A percentile compares a stretch with the other conserved stretches of the same genome.
phyloP scores from a whole-genome alignment of 208 protist species.

The Crithidia sp. region DNA sequence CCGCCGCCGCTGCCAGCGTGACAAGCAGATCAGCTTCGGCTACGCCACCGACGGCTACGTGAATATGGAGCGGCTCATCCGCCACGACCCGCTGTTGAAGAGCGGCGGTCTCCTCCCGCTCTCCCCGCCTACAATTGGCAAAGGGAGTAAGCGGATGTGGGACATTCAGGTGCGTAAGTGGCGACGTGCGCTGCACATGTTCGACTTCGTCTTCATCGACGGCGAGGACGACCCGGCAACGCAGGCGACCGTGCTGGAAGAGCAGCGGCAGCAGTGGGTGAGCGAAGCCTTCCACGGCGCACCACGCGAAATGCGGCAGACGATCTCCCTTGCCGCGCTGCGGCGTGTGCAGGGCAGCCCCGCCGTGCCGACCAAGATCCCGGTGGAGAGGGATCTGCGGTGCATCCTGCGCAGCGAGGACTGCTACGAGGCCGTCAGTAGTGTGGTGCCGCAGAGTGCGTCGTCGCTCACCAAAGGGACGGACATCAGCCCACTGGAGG shows the following conservation, averaged over 20 bases:
- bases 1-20: conserved; percentile 70
- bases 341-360: conserved; percentile 35
- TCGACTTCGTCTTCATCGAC: conserved; percentile 88
- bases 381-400: conserved; percentile 71
- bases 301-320: conserved; percentile 46
- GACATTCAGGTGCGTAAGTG: conserved; percentile 87
- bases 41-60: conserved; percentile 77
- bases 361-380: conserved; percentile 63
- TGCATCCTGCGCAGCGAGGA: conserved; percentile 67
- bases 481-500: conserved; percentile 79
- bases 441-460: conserved; percentile 73
- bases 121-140: conserved; percentile 52
- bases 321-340: conserved; percentile 49
- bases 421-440: conserved; percentile 75
- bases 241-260: conserved; percentile 46
- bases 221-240: conserved; percentile 59
- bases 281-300: conserved; percentile 46
- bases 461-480: conserved; percentile 85
- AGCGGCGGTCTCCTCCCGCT: conserved; percentile 79
- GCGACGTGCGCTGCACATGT: conserved; percentile 89
- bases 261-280: conserved; percentile 83
- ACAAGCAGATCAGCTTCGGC: conserved; percentile 83
- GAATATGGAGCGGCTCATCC: conserved; percentile 84
- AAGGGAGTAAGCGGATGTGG: conserved; percentile 83
- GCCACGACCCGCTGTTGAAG: conserved; percentile 75